Base-by-base conservation (phyloP, 2,329 filamentous ascomycete species). In the Coniochaeta sp. region DNA sequence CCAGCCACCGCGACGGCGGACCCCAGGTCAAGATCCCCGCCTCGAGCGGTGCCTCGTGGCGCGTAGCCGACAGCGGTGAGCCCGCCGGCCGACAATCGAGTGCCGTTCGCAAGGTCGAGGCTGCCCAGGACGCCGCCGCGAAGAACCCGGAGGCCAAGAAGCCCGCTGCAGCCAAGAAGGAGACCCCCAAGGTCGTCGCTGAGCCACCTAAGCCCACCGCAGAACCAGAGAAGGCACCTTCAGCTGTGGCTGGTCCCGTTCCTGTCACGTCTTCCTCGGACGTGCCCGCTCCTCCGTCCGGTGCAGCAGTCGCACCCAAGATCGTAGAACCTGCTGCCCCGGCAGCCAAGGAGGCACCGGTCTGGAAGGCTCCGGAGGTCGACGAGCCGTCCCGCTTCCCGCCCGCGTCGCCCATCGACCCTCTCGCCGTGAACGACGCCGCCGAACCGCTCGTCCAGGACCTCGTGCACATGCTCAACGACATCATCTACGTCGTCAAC, bases 401-500 rank as follows among this genome's bases (percentile, higher is more conserved):
- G 59, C 83, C 88, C 50, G 77, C 87, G 22, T 77, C 86, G 62
- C 85, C 86, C 17, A 91, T 98, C 66, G 90, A 96, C 70, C 86
- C 92, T 63, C 78, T 97, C 61, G 83, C 83, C 58, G 83, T 96
- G 26, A 81, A 85, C 59, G 84, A 91, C 68, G 91, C 89, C 59
- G 85, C 87, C 62, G 93, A 98, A 72, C 90, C 91, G 31, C 83
- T 96, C 38, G 90, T 98, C 24, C 92, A 97, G 75, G 91, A 98
- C 69, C 81, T 99, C 6, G 91, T 96, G 62, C 93, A 91, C 77
- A 93, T 96, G 77, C 83, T 99, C 68, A 99, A 99, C 77, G 91
- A 96, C 74, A 89, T 99, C 68, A 96, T 99, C 71, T 87, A 90
- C 9, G 91, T 96, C 55, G 88, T 97, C 72, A 96, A 97, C 73